Conservation (phyloP, 2,329 filamentous ascomycete genomes). For the Metarhizium guizhouense region DNA sequence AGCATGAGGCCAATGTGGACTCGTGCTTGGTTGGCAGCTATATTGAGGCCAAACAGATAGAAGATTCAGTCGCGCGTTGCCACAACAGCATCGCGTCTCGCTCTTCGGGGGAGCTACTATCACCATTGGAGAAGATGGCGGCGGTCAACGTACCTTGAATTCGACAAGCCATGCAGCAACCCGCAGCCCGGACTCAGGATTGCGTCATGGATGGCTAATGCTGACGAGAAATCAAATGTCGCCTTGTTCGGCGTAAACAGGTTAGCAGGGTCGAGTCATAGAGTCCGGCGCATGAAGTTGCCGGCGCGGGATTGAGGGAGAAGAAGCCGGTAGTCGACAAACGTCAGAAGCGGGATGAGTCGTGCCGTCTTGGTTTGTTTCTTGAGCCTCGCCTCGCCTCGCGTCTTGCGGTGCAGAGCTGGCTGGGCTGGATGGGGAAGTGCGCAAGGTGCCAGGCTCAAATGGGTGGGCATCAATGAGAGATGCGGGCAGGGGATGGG, state of each 20-base stretch:
- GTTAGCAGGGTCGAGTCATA: background rate
- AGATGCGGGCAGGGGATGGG: no score
- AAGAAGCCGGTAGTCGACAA: background rate
- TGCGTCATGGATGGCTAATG: background rate
- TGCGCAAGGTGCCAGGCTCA: no score
- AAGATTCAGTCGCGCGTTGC: background rate
- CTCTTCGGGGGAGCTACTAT: background rate
- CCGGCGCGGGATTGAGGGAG: background rate
- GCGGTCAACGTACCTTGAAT: background rate
- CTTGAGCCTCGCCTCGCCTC: no score
- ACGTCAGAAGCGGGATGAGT: background rate
- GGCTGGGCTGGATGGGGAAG: no score
- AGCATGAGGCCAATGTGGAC: background rate
- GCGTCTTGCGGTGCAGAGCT: background rate
- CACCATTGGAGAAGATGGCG: background rate
- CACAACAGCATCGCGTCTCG: background rate
- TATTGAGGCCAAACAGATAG: background rate
- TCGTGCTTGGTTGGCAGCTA: background rate
- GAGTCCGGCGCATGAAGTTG: background rate
- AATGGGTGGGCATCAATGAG: no score
- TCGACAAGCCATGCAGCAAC: conserved; percentile 4
- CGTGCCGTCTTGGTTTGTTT: background rate
- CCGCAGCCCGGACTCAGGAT: background rate
- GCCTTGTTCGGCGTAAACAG: background rate
- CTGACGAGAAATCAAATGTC: background rate